A percentile compares a stretch with the other conserved stretches of the same genome.
Evolutionary conservation across 108 stramenopile genomes (phyloP).

Genomic region (Skeletonema menzelii): DNA sequence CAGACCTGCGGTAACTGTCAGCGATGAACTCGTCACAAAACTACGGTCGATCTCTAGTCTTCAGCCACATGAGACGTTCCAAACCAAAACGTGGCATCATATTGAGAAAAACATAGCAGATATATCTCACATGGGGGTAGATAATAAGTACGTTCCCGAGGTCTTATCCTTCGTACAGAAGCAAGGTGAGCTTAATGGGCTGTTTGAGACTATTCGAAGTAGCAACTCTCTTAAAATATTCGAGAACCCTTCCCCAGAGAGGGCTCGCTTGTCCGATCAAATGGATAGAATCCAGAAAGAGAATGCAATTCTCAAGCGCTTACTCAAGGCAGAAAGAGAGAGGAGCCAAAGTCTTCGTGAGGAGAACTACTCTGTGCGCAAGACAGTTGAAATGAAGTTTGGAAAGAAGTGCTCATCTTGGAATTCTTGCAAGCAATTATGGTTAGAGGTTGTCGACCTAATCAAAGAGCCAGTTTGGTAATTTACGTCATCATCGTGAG

Average conservation of each 20-base stretch:
- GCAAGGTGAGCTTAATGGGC: conserved; percentile 19
- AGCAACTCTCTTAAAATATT: conserved; percentile 19
- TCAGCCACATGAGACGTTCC: conserved; percentile 18
- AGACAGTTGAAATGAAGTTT: background rate
- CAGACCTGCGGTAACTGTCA: conserved; percentile 11
- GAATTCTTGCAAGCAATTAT: background rate
- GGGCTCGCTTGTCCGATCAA: conserved; percentile 26
- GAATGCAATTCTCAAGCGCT: conserved; percentile 23
- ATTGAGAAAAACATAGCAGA: conserved; percentile 21
- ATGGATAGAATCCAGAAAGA: conserved; percentile 29
- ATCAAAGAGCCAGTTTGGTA: background rate
- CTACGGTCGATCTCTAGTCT: conserved; percentile 11
- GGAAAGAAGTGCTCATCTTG: background rate
- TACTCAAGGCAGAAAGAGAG: conserved; percentile 28
- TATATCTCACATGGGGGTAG: conserved; percentile 25
- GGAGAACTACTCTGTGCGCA: conserved; percentile 4
- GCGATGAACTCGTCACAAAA: conserved; percentile 8
- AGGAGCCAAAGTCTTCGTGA: conserved; percentile 14
- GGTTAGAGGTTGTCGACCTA: background rate
- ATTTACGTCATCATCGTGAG: background rate
- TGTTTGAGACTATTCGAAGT: conserved; percentile 20
- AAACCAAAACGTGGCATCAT: conserved; percentile 29
- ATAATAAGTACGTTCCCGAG: conserved; percentile 23
- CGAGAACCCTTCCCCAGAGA: conserved; percentile 26
- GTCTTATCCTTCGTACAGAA: conserved; percentile 25